phyloP scores from a whole-genome alignment of 1,284 basidiomycete genomes.

The Porogramme epimiltina region DNA sequence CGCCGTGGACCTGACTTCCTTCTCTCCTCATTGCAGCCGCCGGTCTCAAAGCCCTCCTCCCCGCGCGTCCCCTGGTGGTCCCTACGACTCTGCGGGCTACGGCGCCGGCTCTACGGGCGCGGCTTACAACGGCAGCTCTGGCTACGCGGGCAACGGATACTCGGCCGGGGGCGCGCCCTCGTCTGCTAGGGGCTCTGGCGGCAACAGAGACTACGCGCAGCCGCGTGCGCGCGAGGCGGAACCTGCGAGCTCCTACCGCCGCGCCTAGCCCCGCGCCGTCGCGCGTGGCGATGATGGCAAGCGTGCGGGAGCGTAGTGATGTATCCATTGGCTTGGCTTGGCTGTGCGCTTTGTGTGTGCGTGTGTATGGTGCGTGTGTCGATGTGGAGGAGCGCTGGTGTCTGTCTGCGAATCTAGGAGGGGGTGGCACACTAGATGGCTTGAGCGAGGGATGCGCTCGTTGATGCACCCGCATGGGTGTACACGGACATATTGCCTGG shows the following conservation, averaged over 20 bases:
- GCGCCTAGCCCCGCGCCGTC: constrained; percentile 34
- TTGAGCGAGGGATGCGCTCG: not conserved
- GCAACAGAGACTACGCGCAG: constrained; percentile 59
- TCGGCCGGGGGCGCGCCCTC: constrained; percentile 39
- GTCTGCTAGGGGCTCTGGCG: constrained; percentile 38
- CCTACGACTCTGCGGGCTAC: constrained; percentile 40
- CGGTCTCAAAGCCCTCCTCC: constrained; percentile 64
- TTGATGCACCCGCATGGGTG: no score
- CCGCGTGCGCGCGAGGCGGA: constrained; percentile 54
- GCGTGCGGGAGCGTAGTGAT: not conserved
- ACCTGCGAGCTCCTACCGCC: constrained; percentile 39
- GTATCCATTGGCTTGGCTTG: not conserved
- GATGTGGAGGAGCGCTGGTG: no score
- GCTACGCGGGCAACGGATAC: constrained; percentile 48
- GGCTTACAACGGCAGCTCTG: constrained; percentile 45
- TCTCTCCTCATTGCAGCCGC: constrained; percentile 45
- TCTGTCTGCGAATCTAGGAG: not conserved
- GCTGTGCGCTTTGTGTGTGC: no score
- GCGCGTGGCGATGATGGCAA: no score
- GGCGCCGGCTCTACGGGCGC: constrained; percentile 48
- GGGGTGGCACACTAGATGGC: not conserved
- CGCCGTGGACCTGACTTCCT: constrained; percentile 3
- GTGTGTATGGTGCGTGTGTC: no score
- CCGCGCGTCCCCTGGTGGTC: constrained; percentile 38
- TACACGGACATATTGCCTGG: no score